A percentile compares a stretch with the other conserved stretches of the same genome.
phyloP scores from a whole-genome alignment of 1,284 basidiomycete genomes.

The Cutaneotrichosporon cavernicola region DNA sequence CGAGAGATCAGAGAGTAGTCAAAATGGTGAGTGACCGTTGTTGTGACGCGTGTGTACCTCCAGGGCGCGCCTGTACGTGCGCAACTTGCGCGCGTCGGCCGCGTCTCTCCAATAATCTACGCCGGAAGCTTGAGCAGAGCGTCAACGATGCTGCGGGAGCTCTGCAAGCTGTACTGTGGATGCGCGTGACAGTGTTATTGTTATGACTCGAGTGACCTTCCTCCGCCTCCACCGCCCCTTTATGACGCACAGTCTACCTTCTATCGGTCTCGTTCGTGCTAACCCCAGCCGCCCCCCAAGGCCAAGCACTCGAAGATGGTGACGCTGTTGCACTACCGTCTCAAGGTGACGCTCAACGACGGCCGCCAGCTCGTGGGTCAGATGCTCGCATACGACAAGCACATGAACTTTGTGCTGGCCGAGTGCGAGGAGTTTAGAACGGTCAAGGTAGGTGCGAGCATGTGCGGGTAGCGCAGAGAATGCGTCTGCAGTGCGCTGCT shows the following conservation, averaged over 20 bases:
- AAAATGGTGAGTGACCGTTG: constrained; percentile 2
- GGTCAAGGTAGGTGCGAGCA: constrained; percentile 57
- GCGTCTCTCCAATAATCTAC: not conserved
- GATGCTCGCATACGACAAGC: constrained; percentile 98
- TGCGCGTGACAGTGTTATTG: not conserved
- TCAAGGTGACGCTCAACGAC: constrained; percentile 97
- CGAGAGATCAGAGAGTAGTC: not conserved
- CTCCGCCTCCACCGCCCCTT: not conserved
- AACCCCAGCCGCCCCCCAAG: constrained; percentile 61
- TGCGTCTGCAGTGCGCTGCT: not conserved
- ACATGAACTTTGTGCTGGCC: constrained; percentile 98
- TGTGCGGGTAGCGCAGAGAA: not conserved
- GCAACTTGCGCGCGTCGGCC: not conserved
- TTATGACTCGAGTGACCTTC: not conserved
- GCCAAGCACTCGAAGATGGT: constrained; percentile 98
- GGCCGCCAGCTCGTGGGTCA: constrained; percentile 92
- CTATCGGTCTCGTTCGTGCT: not conserved
- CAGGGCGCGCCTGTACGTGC: not conserved
- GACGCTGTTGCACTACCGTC: constrained; percentile 92
- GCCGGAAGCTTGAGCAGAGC: not conserved
- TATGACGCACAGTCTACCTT: too few relatives aligned
- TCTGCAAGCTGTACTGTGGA: not conserved
- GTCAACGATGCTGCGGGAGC: not conserved
- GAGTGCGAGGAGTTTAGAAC: constrained; percentile 95
- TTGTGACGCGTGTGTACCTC: not conserved